Evolutionary conservation across 495 filamentous ascomycete species (phyloP), one percentile per base, ranked within the genome.

Genomic region (Hypoxylon fragiforme): DNA sequence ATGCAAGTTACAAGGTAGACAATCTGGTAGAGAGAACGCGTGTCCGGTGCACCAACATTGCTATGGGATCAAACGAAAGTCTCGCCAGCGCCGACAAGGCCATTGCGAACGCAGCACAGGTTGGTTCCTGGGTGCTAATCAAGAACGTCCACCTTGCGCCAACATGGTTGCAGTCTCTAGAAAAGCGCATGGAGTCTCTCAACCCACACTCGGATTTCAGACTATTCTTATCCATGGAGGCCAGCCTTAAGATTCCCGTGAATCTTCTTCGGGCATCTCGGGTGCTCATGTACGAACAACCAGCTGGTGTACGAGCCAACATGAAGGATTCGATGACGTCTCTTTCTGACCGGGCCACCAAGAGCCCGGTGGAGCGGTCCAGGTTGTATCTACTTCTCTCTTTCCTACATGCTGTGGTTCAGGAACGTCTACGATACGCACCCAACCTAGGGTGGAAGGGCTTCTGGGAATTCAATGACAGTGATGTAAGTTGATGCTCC

Each of bases 401-500:
- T 4, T 97, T 97, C 81, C 67, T 97, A 53, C 94, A 99, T 63
- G 94, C 95, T 9, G 92, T 99, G 9, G 82, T 99, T 22, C 94
- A 99, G 70, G 94, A 99, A 69, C 78, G 94, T 62, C 78, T 99
- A 55, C 89, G 94, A 50, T 99, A 99, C 65, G 92, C 91, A 14
- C 95, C 94, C 1, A 94, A 81, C 43, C 80, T 99, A 47, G 94
- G 94, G 44, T 97, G 95, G 94, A 96, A 96, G 76, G 90, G 90
- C 48, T 96, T 96, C 80, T 99, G 94, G 94, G 94, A 99, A 74
- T 99, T 99, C 68, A 99, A 99, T 66, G 94, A 99, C 70, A 95
- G 92, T 60, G 94, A 98, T 73, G 92, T 97, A 82, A 87, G 91
- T 82, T 42, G 51, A 47, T 37, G 42, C 22, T 18, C 11, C 8